Percentiles rank a stretch among this genome's conserved stretches.
phyloP scores from a whole-genome alignment of 768 basidiomycete genomes.

The Podaxis carcinomalis region DNA sequence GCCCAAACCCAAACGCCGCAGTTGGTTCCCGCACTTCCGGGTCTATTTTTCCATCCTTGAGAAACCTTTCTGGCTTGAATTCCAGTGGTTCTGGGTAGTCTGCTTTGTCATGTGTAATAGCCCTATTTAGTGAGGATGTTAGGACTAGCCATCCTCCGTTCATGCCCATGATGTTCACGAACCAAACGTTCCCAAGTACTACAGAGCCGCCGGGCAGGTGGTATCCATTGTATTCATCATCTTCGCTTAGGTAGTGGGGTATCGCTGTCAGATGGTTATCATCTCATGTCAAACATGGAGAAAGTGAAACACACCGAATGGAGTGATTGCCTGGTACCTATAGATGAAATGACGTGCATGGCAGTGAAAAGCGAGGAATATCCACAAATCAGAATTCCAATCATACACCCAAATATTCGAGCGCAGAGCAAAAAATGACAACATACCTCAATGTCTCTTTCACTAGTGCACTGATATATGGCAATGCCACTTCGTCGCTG shows the following conservation, averaged over 20 bases:
- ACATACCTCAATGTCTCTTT: conserved; percentile 19
- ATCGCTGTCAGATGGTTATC: conserved; percentile 13
- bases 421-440: not conserved
- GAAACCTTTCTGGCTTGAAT: conserved; percentile 19
- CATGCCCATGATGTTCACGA: not conserved
- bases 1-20: conserved; percentile 21
- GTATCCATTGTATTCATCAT: conserved; percentile 20
- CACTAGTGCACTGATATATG: conserved; percentile 19
- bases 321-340: conserved; percentile 18
- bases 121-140: conserved; percentile 11
- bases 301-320: conserved; percentile 13
- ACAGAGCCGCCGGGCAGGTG: conserved; percentile 16
- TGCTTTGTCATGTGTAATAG: conserved; percentile 19
- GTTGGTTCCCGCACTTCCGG: conserved; percentile 17
- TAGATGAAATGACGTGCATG: not conserved
- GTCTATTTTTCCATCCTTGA: conserved; percentile 18
- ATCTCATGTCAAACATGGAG: not conserved
- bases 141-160: not conserved
- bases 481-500: conserved; percentile 16
- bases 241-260: conserved; percentile 18
- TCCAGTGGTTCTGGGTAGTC: conserved; percentile 18
- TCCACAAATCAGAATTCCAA: conserved; percentile 1
- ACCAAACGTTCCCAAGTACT: conserved; percentile 19
- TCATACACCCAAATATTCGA: not conserved
- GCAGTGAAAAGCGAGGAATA: not conserved